These are phyloP conservation scores for Stachybotrys echinatus DNA, from an alignment of 2,329 filamentous ascomycete genomes.

Conservation along the genomic window DNA sequence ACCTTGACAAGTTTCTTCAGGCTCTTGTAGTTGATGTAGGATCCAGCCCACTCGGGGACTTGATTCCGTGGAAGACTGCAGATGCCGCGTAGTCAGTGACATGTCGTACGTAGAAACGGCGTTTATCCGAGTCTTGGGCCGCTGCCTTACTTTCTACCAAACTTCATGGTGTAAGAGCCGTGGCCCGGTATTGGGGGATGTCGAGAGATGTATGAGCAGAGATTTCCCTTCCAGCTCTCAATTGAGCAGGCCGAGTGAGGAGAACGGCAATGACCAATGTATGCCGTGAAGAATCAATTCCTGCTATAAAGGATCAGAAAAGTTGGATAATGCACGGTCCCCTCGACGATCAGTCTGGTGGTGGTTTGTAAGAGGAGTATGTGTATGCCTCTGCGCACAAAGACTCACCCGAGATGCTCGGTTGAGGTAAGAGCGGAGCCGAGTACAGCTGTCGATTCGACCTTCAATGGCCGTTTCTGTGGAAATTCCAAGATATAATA, in stretches of 20 bases:
- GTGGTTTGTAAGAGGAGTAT: too few species aligned
- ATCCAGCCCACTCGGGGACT: conserved; percentile 79
- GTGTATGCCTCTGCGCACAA: background rate
- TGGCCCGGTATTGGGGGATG: background rate
- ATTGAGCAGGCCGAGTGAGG: too few species aligned
- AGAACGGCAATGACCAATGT: too few species aligned
- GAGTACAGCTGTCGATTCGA: background rate
- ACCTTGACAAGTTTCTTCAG: conserved; percentile 95
- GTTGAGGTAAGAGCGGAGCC: too few species aligned
- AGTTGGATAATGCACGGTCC: too few species aligned
- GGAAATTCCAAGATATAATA: background rate
- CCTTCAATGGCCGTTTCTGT: background rate
- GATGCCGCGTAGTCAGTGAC: conserved; percentile 13
- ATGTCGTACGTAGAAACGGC: background rate
- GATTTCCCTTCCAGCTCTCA: background rate
- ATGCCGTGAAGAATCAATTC: too few species aligned
- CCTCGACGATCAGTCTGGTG: too few species aligned
- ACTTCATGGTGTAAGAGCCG: conserved; percentile 44
- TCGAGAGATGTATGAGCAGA: background rate
- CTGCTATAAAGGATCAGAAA: too few species aligned
- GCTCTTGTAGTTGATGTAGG: conserved; percentile 85
- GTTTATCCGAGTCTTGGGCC: background rate
- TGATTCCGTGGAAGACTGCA: conserved; percentile 69
- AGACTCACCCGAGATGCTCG: background rate
- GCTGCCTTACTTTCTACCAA: conserved; percentile 52